Evolutionary conservation across 2,329 filamentous ascomycete species (phyloP).

Genomic region (Chrysoporthe austroafricana): DNA sequence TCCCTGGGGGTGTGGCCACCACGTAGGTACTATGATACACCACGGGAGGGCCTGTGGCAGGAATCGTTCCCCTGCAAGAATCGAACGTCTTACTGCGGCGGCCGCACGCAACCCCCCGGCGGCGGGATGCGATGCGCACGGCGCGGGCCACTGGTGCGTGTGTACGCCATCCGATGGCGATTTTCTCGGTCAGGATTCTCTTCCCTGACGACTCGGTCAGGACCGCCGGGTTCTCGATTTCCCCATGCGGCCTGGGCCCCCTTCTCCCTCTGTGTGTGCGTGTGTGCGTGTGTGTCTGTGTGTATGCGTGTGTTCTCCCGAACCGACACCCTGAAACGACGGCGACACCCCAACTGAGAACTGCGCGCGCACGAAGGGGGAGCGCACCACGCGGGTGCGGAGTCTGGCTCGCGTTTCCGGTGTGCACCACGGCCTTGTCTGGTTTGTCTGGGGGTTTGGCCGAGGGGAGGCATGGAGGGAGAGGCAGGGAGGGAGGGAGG

Average conservation of each 20-base stretch:
- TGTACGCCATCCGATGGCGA: background rate
- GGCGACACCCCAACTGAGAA: background rate
- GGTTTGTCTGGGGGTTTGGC: no score
- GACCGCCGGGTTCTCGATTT: background rate
- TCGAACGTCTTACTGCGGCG: slow-evolving; percentile 3
- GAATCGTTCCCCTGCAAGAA: background rate
- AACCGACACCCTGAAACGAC: slow-evolving; percentile 1
- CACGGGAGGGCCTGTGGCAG: background rate
- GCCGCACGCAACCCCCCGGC: slow-evolving; percentile 10
- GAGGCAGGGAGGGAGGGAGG: background rate
- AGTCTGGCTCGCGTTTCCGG: background rate
- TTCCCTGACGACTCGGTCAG: background rate
- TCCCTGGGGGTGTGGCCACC: no score
- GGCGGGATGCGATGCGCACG: slow-evolving; percentile 10
- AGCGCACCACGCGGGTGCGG: background rate
- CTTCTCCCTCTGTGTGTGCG: no score
- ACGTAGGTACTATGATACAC: no score
- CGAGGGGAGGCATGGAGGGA: background rate
- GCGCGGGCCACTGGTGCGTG: slow-evolving; percentile 21
- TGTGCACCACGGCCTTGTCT: background rate
- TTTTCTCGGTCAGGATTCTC: slow-evolving; percentile 10
- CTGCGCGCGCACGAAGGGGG: background rate
- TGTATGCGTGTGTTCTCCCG: no score
- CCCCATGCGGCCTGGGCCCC: no score
- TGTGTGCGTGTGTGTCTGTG: no score